Evolutionary conservation across 75 land plant genomes (phyloP).

Genomic region (Pseudotsuga menziesii): DNA sequence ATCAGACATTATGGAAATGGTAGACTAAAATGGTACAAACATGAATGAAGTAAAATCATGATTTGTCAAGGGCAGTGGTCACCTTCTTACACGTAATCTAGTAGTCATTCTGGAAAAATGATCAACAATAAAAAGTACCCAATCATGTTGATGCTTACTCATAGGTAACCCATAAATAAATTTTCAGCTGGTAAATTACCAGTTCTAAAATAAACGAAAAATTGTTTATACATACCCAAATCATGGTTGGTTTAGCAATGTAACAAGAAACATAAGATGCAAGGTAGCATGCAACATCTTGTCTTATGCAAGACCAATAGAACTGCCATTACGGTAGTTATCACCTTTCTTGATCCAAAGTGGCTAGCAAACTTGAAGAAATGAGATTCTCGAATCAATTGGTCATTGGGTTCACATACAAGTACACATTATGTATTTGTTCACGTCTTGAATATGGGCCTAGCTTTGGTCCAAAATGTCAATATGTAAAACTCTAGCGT

Average conservation of each 20-base stretch:
- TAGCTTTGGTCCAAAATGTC: too few relatives aligned
- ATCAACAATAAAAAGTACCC: background rate
- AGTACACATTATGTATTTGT: background rate
- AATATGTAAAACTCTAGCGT: too few relatives aligned
- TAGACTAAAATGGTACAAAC: background rate
- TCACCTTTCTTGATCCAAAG: background rate
- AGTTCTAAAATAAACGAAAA: too few relatives aligned
- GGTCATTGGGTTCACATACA: background rate
- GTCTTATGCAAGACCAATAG: background rate
- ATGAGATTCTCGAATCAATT: background rate
- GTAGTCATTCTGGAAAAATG: background rate
- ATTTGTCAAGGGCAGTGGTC: background rate
- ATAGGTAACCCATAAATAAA: background rate
- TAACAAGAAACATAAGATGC: too few relatives aligned
- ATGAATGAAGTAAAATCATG: background rate
- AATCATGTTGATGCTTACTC: background rate
- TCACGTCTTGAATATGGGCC: too few relatives aligned
- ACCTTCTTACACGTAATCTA: background rate
- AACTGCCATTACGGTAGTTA: background rate
- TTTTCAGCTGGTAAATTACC: too few relatives aligned
- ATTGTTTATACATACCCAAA: too few relatives aligned
- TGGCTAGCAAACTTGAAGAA: background rate
- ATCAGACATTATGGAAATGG: background rate
- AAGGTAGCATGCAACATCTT: too few relatives aligned
- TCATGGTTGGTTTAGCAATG: too few relatives aligned